Evolutionary conservation across 1,139 yeast species (phyloP), one percentile per base, ranked within the genome.

Genomic region (Meyerozyma sp.): DNA sequence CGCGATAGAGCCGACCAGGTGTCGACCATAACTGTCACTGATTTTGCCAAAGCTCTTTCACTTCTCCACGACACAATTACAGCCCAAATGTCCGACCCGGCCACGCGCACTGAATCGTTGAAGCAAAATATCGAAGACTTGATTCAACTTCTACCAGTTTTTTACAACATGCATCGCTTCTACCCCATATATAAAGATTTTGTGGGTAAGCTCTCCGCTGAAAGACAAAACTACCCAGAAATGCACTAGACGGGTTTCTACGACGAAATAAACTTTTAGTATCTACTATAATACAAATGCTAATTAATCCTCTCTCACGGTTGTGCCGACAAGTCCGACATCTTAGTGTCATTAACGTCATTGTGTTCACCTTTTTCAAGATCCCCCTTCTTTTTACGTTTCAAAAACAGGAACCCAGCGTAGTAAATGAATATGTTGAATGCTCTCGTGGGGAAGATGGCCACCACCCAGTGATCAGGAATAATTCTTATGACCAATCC

Each of bases 401-500:
- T 64, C 43, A 73, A 55, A 62, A 71, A 75, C 43, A 69, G 66
- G 58, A 78, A 74, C 4, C 80, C 78, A 46, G 69, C 63, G 46
- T 73, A 62, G 56, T 76, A 74, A 49, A 79, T 58, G 43, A 77
- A 53, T 25, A 55, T 51, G 16, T 73, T 68, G 64, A 80, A 80
- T 11, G 79, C 68, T 46, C 70, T 66, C 5, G 81, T 70, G 35
- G 97, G 97, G 78, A 87, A 88, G 11, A 80, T 57, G 49, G 63
- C 73, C 46, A 75, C 72, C 2, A 83, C 84, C 87, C 90, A 84
- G 49, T 71, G 69, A 65, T 94, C 95, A 2, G 99, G 98, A 36
- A 86, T 75, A 20, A 84, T 73, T 59, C 98, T 77, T 41, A 93
- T 76, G 9, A 90, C 32, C 20, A 73, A 60, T 47, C 97, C 98